Base-by-base conservation (phyloP, 2,329 filamentous ascomycete genomes). In the Scedosporium aurantiacum region DNA sequence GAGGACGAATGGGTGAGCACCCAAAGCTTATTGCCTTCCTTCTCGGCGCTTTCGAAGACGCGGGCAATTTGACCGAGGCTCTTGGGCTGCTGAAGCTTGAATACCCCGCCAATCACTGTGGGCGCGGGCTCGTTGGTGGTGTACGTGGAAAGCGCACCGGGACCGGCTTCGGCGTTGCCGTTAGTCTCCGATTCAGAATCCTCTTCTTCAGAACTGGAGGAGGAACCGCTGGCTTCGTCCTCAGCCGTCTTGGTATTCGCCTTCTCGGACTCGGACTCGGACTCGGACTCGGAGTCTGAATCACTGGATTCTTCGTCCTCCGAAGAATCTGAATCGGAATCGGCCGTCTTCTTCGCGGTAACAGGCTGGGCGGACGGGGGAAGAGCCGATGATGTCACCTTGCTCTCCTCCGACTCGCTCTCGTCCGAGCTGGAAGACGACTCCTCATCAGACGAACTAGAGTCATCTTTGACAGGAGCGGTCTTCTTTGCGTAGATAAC, bases 11-110 rank as follows among this genome's bases (percentile, higher is more conserved):
- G 58, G 40, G 45, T 60, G 7, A 60, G 58, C 1, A 60, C 41
- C 58, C 58, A 60, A 18, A 60, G 43, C 25, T 50, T 47, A 10
- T 47, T 50, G 28, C 58, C 58, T 23, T 55, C 37, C 10, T 18
- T 50, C 7, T 60, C 50, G 18, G 58, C 58, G 12, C 28, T 28
- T 18, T 37, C 27, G n/a, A 54, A 54, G 14, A 55, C 27, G 47
- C 45, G 28, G 18, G 47, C 58, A 12, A 55, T 55, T 14, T 60
- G 25, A 50, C 28, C 47, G 10, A 60, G 16, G 58, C 37, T 60
- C 58, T 60, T 47, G 27, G 58, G 43, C 21, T 54, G 28, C 28
- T 60, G 58, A n/a, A 60, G 58, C 58, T 60, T 60, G 58, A 60
- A 60, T n/a, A 32, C 47, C 27, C 58, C 58, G 3, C 41, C 58